Conservation (phyloP, 305 asterid genomes). For the Solanum hybrid region DNA sequence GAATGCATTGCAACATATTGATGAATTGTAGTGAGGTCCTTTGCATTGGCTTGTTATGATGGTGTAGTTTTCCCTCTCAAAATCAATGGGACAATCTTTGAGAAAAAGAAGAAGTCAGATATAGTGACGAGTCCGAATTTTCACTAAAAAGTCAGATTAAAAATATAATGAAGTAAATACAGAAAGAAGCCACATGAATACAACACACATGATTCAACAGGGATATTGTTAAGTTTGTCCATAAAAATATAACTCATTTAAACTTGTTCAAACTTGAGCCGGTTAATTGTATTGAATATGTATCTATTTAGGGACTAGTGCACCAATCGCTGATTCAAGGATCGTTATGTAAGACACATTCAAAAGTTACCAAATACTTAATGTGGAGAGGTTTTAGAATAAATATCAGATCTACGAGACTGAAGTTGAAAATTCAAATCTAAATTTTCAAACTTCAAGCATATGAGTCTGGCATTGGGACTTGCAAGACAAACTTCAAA, state of each 20-base stretch:
- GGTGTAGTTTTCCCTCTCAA: slow-evolving; percentile 66
- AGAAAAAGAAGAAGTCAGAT: background rate
- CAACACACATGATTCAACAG: background rate
- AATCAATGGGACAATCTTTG: slow-evolving; percentile 59
- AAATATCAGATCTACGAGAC: background rate
- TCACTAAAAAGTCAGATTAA: background rate
- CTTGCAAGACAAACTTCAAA: background rate
- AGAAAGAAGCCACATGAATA: rapidly evolving
- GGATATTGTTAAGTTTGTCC: background rate
- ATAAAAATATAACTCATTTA: background rate
- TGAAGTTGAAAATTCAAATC: background rate
- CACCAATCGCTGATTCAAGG: background rate
- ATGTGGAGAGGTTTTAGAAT: background rate
- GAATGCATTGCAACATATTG: slow-evolving; percentile 51
- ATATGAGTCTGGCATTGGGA: background rate
- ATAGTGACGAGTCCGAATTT: background rate
- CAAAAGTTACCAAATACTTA: background rate
- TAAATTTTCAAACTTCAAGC: background rate
- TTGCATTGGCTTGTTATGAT: slow-evolving; percentile 78
- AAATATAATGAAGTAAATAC: background rate
- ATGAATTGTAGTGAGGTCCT: slow-evolving; percentile 58
- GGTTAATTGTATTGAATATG: background rate
- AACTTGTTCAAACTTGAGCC: background rate
- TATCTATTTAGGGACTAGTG: background rate
- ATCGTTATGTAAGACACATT: background rate